Conservation (phyloP, 2,329 filamentous ascomycete genomes). For the Aspergillus sp. region DNA sequence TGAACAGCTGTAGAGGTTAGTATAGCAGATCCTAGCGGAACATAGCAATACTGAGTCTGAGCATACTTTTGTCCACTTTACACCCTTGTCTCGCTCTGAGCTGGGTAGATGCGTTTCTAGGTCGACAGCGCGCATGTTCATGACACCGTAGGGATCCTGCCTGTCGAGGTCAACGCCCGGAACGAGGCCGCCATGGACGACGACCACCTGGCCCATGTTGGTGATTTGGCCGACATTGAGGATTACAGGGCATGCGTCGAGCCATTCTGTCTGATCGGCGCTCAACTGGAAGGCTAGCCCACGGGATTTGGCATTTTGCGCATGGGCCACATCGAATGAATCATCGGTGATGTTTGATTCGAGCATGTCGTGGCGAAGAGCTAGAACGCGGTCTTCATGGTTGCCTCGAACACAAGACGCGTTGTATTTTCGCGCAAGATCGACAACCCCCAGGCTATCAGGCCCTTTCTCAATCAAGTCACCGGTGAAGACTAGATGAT, state of each 20-base stretch:
- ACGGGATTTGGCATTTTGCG: slow-evolving; percentile 33
- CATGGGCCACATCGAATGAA: slow-evolving; percentile 4
- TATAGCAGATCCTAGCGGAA: neutral
- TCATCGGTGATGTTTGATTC: slow-evolving; percentile 21
- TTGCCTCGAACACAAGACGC: slow-evolving; percentile 88
- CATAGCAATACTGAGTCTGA: neutral
- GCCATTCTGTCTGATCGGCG: slow-evolving; percentile 65
- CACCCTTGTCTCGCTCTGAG: slow-evolving; percentile 49
- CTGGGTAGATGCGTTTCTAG: slow-evolving; percentile 61
- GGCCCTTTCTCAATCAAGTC: slow-evolving; percentile 87
- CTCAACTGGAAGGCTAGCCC: slow-evolving; percentile 59
- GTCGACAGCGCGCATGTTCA: slow-evolving; percentile 87
- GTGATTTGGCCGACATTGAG: slow-evolving; percentile 66
- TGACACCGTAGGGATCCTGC: slow-evolving; percentile 77
- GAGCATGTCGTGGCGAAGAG: slow-evolving; percentile 55
- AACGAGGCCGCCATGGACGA: slow-evolving; percentile 84
- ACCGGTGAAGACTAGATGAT: slow-evolving; percentile 75
- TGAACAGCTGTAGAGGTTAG: slow-evolving; percentile 46
- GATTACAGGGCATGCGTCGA: slow-evolving; percentile 74
- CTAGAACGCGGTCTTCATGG: slow-evolving; percentile 84
- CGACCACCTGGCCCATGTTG: slow-evolving; percentile 63
- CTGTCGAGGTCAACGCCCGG: slow-evolving; percentile 68
- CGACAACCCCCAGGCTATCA: slow-evolving; percentile 74
- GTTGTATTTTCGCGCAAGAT: slow-evolving; percentile 68
- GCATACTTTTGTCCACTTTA: slow-evolving; percentile 64